Percentiles rank a stretch among this genome's conserved stretches.
phyloP scores from a whole-genome alignment of 495 filamentous ascomycete genomes.

The Cetradonia linearis region DNA sequence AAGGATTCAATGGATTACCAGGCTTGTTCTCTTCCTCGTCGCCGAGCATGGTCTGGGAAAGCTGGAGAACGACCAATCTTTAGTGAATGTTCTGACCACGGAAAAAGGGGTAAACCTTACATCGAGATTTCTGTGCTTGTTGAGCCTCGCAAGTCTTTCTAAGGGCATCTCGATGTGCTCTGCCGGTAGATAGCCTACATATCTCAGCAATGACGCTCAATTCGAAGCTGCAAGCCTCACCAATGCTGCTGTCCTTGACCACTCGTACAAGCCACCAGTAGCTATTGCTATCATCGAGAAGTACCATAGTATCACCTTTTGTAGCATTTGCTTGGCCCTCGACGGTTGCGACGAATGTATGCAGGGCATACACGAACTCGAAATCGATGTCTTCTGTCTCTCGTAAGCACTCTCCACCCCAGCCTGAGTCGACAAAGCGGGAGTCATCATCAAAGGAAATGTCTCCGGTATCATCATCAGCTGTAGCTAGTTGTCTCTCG shows the following conservation, averaged over 20 bases:
- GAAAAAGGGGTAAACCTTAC: constrained; percentile 40
- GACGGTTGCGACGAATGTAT: constrained; percentile 94
- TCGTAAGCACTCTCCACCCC: constrained; percentile 72
- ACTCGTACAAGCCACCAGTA: constrained; percentile 99
- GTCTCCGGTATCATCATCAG: constrained; percentile 44
- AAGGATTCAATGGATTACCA: constrained; percentile 78
- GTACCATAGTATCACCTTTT: constrained; percentile 99
- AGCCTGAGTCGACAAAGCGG: constrained; percentile 55
- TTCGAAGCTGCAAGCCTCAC: constrained; percentile 38
- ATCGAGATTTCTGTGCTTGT: constrained; percentile 98
- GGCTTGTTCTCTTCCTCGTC: constrained; percentile 49
- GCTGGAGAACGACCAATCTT: constrained; percentile 35
- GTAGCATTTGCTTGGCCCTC: constrained; percentile 97
- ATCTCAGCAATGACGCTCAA: constrained; percentile 23
- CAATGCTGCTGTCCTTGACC: constrained; percentile 94
- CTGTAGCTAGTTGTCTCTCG: constrained; percentile 26
- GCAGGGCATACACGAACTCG: constrained; percentile 96
- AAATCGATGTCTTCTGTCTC: constrained; percentile 96
- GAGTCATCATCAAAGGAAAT: constrained; percentile 40
- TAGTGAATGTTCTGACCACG: neutral
- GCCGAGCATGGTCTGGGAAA: constrained; percentile 88
- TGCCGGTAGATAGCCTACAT: constrained; percentile 80
- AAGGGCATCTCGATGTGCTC: constrained; percentile 99
- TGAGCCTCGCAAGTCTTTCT: constrained; percentile 82
- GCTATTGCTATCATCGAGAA: constrained; percentile 98